Evolutionary conservation across 768 basidiomycete genomes (phyloP), one percentile per base, ranked within the genome.

Genomic region (Phaeolepiota aurea): DNA sequence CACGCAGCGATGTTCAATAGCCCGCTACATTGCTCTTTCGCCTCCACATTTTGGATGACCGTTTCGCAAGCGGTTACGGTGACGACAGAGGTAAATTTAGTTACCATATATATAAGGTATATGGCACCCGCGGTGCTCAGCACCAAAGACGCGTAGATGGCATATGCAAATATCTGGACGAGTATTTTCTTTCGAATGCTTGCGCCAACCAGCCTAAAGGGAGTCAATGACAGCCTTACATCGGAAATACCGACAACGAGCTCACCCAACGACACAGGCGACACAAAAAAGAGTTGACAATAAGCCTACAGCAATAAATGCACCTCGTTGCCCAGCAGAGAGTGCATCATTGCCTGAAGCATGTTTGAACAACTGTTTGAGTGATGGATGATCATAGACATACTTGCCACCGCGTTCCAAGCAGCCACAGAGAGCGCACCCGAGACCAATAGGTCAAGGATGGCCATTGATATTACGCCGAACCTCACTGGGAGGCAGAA

Each of bases 331-430:
- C 37, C 50, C 44, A 52, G 54, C 41, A 45, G 55, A 54, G 55
- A 69, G 25, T 7, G 18, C 59, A 41, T 58, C 61, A 33, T 42
- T 55, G n/a, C n/a, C n/a, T n/a, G n/a, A n/a, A n/a, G n/a, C n/a
- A n/a, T n/a, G n/a, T n/a, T n/a, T n/a, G n/a, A n/a, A n/a, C n/a
- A n/a, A n/a, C n/a, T n/a, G n/a, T n/a, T n/a, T n/a, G n/a, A n/a
- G n/a, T n/a, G n/a, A n/a, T n/a, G n/a, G n/a, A n/a, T n/a, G n/a
- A n/a, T n/a, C n/a, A 32, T 5, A 22, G 5, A 66, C 79, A 44
- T 44, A 82, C 82, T 68, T 16, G 62, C 64, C 13, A 82, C 56
- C 52, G 82, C 76, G 53, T 75, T 79, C 81, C 79, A 84, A 18
- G 79, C 50, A 23, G 75, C 52, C 46, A 74, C 55, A 2, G 76